These are phyloP conservation scores for Alternaria sp. DNA, from an alignment of 2,329 filamentous ascomycete species.

Conservation along the genomic window DNA sequence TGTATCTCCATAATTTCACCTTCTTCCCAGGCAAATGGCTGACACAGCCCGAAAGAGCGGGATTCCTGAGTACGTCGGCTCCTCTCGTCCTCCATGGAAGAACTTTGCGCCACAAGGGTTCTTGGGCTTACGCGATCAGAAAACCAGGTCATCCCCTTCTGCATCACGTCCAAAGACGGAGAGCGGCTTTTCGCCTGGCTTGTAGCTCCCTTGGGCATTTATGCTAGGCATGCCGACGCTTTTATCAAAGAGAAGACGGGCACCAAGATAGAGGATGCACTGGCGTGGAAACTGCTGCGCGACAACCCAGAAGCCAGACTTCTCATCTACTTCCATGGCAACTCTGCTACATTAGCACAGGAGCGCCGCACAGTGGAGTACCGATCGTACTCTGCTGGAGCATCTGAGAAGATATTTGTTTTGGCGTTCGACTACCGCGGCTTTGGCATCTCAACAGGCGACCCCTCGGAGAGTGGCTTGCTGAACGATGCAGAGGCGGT, in stretches of 20 bases:
- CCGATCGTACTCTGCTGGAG: slow-evolving; percentile 74
- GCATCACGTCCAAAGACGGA: slow-evolving; percentile 74
- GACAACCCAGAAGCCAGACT: slow-evolving; percentile 62
- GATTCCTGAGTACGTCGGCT: slow-evolving; percentile 43
- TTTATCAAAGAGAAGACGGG: slow-evolving; percentile 63
- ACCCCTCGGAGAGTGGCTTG: slow-evolving; percentile 79
- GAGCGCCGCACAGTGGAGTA: slow-evolving; percentile 79
- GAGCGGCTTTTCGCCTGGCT: slow-evolving; percentile 91
- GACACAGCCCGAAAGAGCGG: slow-evolving; percentile 49
- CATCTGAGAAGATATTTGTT: slow-evolving; percentile 66
- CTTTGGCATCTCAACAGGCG: slow-evolving; percentile 81
- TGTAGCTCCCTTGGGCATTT: slow-evolving; percentile 78
- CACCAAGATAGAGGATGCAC: slow-evolving; percentile 55
- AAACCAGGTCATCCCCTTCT: slow-evolving; percentile 88
- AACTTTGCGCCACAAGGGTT: not conserved
- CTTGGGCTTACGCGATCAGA: slow-evolving; percentile 58
- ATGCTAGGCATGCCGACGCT: slow-evolving; percentile 70
- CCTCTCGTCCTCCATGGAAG: not conserved
- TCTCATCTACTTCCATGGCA: slow-evolving; percentile 66
- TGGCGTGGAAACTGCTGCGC: slow-evolving; percentile 61
- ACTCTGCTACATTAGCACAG: slow-evolving; percentile 80
- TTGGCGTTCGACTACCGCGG: slow-evolving; percentile 92
- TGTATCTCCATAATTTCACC: slow-evolving; percentile 49
- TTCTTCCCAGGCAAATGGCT: slow-evolving; percentile 50
- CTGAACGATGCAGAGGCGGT: slow-evolving; percentile 79